Evolutionary conservation across 2,329 filamentous ascomycete species (phyloP).

Genomic region (Penicillium sp.): DNA sequence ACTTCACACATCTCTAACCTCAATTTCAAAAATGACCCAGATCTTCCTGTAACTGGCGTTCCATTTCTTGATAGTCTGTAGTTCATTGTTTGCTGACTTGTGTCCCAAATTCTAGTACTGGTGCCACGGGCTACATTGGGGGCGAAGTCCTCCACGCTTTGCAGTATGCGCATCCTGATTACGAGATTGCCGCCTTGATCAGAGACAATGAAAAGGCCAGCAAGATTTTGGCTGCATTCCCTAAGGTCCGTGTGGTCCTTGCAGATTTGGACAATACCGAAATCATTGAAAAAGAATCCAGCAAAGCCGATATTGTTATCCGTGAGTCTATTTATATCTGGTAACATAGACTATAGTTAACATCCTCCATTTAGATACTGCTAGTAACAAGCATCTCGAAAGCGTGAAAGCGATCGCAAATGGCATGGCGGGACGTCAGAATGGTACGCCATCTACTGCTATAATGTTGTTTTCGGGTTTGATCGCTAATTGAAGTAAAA

Average conservation of each 20-base stretch:
- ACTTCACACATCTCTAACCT: background rate
- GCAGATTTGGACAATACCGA: constrained; percentile 38
- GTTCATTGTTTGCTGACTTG: background rate
- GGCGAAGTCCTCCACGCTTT: constrained; percentile 47
- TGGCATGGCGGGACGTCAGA: constrained; percentile 1
- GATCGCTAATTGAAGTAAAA: background rate
- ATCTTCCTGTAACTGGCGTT: background rate
- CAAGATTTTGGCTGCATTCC: constrained; percentile 33
- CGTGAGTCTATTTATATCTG: background rate
- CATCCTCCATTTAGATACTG: background rate
- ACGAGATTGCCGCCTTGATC: constrained; percentile 40
- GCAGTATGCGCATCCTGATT: constrained; percentile 41
- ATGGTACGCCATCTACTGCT: background rate
- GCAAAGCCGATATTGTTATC: constrained; percentile 5
- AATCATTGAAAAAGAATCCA: constrained; percentile 12
- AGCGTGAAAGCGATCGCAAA: constrained; percentile 3
- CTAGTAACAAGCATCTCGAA: constrained; percentile 3
- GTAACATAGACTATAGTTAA: background rate
- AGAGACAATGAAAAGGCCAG: constrained; percentile 16
- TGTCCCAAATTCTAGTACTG: background rate
- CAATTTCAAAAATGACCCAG: background rate
- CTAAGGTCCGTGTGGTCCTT: constrained; percentile 36
- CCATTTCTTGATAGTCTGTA: background rate
- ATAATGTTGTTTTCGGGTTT: background rate
- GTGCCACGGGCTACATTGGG: constrained; percentile 42